Evolutionary conservation across 2,329 filamentous ascomycete genomes (phyloP), one percentile per base, ranked within the genome.

Genomic region (Paramyrothecium roridum): DNA sequence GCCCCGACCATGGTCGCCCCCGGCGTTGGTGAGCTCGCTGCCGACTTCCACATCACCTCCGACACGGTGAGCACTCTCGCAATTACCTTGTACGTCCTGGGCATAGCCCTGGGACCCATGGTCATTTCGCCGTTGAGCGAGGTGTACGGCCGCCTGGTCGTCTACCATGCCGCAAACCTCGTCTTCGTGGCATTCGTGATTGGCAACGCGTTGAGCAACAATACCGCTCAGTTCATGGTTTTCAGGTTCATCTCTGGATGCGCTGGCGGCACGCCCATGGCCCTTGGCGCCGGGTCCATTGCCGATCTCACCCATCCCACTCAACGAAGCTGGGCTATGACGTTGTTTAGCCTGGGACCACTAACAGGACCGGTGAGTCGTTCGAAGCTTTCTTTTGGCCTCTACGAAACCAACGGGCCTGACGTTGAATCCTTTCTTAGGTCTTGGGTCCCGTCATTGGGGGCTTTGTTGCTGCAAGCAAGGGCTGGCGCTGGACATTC

Each of bases 251-350:
- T 93, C 54, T 89, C 90, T 57, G 90, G 89, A 48, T 89, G 92
- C 53, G 88, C 88, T 11, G 91, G 92, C 67, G 90, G 86, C 22
- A 89, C 90, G 0, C 89, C 90, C 1, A 91, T 93, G 85, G 91
- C 89, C 0, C 78, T 93, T 1, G 88, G 91, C 6, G 90, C 89
- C 48, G 90, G 90, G 11, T 92, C 88, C 1, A 73, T 95, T 4
- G 87, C 89, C 11, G 90, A 95, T 73, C 73, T 93, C 16, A 93
- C 89, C 88, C 82, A 73, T 50, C 89, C 85, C 40, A 88, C 92
- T 67, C 89, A 95, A 70, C 81, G 90, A 46, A 90, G 89, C 61
- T 85, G 92, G 2, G 88, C 90, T 7, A 93, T 93, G 88, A 89
- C 89, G 3, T 86, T 87, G 11, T 93, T 93, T 70, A 86, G 82